phyloP scores from a whole-genome alignment of 169 alveolate species.

The Perkinsus marinus region DNA sequence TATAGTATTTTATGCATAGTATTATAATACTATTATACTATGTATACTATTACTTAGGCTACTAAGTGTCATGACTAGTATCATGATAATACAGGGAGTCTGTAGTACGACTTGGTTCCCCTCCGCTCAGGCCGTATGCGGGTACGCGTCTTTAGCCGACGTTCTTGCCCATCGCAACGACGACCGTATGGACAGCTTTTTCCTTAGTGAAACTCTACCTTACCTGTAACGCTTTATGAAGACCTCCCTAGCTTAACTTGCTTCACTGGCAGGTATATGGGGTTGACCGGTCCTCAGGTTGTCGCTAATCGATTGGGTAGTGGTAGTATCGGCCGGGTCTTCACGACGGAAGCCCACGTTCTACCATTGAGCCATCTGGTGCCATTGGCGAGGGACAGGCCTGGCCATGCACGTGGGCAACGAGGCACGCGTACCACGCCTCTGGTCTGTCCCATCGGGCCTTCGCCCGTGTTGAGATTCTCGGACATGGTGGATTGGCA shows the following conservation, averaged over 20 bases:
- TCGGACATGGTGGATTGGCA: neutral
- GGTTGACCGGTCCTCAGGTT: neutral
- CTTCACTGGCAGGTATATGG: neutral
- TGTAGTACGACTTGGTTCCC: too few species aligned
- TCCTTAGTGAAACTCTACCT: neutral
- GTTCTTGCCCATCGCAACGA: neutral
- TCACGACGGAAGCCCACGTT: neutral
- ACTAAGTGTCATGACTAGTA: too few species aligned
- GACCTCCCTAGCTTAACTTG: neutral
- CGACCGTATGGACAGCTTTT: neutral
- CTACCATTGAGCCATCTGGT: neutral
- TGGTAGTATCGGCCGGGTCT: neutral
- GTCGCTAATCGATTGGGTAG: neutral
- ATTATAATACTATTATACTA: too few species aligned
- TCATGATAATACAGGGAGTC: too few species aligned
- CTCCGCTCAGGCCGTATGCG: neutral
- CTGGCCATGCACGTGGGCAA: neutral
- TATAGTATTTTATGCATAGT: too few species aligned
- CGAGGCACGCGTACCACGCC: neutral
- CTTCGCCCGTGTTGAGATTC: neutral
- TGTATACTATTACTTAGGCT: too few species aligned
- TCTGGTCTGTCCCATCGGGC: neutral
- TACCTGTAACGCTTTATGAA: neutral
- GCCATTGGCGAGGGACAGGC: neutral
- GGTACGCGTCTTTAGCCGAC: neutral